phyloP scores from a whole-genome alignment of 2,329 filamentous ascomycete species.

The Epichloe gansuensis region DNA sequence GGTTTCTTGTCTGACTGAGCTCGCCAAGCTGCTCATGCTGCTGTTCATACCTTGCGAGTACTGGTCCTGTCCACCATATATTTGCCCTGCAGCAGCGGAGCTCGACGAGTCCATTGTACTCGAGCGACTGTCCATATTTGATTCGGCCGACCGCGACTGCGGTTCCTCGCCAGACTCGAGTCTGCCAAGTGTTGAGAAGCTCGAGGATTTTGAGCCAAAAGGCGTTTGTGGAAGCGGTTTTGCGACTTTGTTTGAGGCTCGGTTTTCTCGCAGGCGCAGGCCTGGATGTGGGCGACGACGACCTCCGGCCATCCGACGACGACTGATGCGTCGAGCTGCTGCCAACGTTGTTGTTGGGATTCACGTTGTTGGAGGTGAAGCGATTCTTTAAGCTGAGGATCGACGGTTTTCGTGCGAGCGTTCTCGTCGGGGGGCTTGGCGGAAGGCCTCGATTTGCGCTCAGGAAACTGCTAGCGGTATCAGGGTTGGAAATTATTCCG shows the following conservation, averaged over 20 bases:
- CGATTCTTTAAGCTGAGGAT: constrained; percentile 24
- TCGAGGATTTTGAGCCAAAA: constrained; percentile 13
- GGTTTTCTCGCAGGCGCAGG: constrained; percentile 39
- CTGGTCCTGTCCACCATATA: constrained; percentile 22
- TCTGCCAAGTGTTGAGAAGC: constrained; percentile 22
- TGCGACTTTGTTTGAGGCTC: constrained; percentile 40
- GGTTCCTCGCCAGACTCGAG: constrained; percentile 4
- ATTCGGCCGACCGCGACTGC: constrained; percentile 7
- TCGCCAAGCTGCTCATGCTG: constrained; percentile 34
- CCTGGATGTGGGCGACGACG: constrained; percentile 9
- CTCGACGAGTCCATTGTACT: constrained; percentile 36
- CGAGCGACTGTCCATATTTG: constrained; percentile 27
- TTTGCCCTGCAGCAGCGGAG: constrained; percentile 21
- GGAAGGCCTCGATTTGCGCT: constrained; percentile 40
- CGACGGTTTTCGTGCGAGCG: constrained; percentile 30
- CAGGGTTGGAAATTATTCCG: constrained; percentile 15
- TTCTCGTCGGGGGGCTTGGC: constrained; percentile 30
- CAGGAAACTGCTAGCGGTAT: constrained; percentile 34
- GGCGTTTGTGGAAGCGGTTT: constrained; percentile 45
- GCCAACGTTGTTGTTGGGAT: not conserved
- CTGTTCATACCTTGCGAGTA: constrained; percentile 27
- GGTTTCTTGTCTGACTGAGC: constrained; percentile 29
- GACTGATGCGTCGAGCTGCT: constrained; percentile 1
- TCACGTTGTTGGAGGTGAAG: constrained; percentile 5
- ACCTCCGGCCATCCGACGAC: constrained; percentile 8